Evolutionary conservation across 768 basidiomycete species (phyloP).

Genomic region (Kwoniella shandongensis): DNA sequence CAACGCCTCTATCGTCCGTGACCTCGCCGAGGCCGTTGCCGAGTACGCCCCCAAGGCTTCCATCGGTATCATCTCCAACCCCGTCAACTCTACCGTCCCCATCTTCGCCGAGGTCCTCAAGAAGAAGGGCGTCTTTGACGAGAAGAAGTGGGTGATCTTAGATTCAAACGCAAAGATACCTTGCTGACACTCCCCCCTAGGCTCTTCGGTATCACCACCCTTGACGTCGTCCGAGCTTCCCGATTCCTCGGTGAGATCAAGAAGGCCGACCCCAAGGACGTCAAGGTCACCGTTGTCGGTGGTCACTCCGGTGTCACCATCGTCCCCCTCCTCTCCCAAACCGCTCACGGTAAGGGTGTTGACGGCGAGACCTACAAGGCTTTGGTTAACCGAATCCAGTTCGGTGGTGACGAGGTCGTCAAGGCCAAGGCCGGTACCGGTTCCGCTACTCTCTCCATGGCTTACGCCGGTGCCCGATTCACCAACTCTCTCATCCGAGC

Average conservation of each 20-base stretch:
- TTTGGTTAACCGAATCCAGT: conserved; percentile 92
- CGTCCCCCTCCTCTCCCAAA: conserved; percentile 90
- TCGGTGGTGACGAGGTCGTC: conserved; percentile 73
- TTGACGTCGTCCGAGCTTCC: conserved; percentile 97
- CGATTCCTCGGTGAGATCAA: conserved; percentile 85
- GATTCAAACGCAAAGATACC: no score
- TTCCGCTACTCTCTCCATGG: conserved; percentile 84
- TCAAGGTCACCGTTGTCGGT: conserved; percentile 83
- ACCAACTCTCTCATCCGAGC: conserved; percentile 78
- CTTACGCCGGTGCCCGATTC: conserved; percentile 76
- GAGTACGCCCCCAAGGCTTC: conserved; percentile 80
- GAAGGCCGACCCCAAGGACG: conserved; percentile 56
- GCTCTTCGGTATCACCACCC: conserved; percentile 94
- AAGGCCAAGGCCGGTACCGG: conserved; percentile 66
- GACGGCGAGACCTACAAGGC: conserved; percentile 63
- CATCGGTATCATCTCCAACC: conserved; percentile 96
- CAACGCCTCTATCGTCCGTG: conserved; percentile 95
- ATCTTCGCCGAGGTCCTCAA: conserved; percentile 95
- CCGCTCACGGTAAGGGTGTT: conserved; percentile 66
- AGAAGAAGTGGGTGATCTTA: conserved; percentile 68
- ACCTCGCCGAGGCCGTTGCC: conserved; percentile 87
- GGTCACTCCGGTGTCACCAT: conserved; percentile 98
- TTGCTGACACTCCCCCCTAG: no score
- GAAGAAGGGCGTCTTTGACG: conserved; percentile 84
- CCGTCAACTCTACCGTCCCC: conserved; percentile 98